These are phyloP conservation scores for Colletotrichum somersetense DNA, from an alignment of 2,329 filamentous ascomycete species.

Conservation along the genomic window DNA sequence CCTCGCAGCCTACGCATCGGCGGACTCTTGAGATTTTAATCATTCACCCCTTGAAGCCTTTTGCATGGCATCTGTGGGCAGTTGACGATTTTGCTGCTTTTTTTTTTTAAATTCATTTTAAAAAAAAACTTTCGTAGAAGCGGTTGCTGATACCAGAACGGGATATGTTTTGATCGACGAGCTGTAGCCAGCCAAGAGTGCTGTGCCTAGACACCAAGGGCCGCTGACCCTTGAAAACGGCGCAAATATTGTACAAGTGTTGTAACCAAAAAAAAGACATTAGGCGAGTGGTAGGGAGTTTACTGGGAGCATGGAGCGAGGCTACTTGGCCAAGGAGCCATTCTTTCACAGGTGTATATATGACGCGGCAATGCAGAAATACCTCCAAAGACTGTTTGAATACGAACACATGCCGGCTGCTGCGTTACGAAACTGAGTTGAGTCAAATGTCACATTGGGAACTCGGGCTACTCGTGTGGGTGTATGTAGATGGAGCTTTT, in stretches of 20 bases:
- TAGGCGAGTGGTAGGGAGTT: constrained; percentile 28
- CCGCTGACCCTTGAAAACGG: neutral
- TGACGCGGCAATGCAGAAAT: constrained; percentile 42
- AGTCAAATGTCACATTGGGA: neutral
- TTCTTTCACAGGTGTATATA: constrained; percentile 41
- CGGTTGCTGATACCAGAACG: constrained; percentile 10
- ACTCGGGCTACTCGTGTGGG: neutral
- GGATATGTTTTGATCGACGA: neutral
- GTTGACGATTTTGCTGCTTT: neutral
- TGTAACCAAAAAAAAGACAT: constrained; percentile 39
- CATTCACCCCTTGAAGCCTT: constrained; percentile 1
- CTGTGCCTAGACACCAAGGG: neutral
- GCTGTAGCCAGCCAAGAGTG: neutral
- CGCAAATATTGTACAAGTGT: constrained; percentile 37
- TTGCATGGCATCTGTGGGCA: constrained; percentile 27
- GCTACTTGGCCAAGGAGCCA: constrained; percentile 33
- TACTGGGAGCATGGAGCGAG: constrained; percentile 37
- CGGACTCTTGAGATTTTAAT: constrained; percentile 51
- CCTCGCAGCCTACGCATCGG: constrained; percentile 72
- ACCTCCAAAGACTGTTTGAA: constrained; percentile 20
- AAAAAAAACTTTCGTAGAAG: neutral
- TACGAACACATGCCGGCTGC: neutral
- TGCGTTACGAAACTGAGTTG: neutral
- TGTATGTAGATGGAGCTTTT: neutral
- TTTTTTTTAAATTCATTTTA: neutral